phyloP scores from a whole-genome alignment of 805 yeast species.

The Helenozyma rhizophorensis region DNA sequence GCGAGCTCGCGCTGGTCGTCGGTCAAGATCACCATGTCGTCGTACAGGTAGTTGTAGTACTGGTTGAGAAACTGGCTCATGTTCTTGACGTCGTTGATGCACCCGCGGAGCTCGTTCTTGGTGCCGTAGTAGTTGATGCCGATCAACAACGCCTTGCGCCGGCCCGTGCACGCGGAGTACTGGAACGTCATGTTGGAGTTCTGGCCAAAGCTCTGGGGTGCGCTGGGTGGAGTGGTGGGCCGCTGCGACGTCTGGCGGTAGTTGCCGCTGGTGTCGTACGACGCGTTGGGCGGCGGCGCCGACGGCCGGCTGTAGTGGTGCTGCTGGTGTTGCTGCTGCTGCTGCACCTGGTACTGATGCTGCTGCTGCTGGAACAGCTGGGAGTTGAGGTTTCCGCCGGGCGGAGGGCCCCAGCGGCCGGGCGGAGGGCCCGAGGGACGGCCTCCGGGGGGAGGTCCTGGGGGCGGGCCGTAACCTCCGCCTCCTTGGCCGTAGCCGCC shows the following conservation, averaged over 20 bases:
- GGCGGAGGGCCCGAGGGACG: constrained; percentile 19
- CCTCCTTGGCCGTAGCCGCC: neutral
- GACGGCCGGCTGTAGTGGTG: constrained; percentile 10
- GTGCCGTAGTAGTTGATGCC: constrained; percentile 78
- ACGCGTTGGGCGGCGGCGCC: constrained; percentile 16
- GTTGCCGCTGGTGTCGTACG: constrained; percentile 14
- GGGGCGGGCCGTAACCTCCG: neutral
- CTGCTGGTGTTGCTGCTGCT: constrained; percentile 12
- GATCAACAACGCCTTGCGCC: constrained; percentile 66
- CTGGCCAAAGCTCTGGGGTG: constrained; percentile 35
- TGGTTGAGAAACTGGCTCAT: constrained; percentile 40
- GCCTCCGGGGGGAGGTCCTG: constrained; percentile 15
- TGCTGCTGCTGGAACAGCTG: constrained; percentile 15
- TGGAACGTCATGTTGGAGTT: constrained; percentile 39
- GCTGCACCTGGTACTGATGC: constrained; percentile 8
- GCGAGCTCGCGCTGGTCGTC: constrained; percentile 47
- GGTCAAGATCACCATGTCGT: constrained; percentile 56
- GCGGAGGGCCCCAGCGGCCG: constrained; percentile 9
- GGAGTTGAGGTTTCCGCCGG: constrained; percentile 13
- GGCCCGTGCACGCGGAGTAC: constrained; percentile 69
- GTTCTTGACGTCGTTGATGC: constrained; percentile 71
- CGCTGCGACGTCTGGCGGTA: constrained; percentile 10
- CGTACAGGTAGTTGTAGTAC: constrained; percentile 42
- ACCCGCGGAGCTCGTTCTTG: constrained; percentile 60
- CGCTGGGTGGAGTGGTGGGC: constrained; percentile 21